phyloP scores from a whole-genome alignment of 1,284 basidiomycete species.

The Rhodotorula mucilaginosa region DNA sequence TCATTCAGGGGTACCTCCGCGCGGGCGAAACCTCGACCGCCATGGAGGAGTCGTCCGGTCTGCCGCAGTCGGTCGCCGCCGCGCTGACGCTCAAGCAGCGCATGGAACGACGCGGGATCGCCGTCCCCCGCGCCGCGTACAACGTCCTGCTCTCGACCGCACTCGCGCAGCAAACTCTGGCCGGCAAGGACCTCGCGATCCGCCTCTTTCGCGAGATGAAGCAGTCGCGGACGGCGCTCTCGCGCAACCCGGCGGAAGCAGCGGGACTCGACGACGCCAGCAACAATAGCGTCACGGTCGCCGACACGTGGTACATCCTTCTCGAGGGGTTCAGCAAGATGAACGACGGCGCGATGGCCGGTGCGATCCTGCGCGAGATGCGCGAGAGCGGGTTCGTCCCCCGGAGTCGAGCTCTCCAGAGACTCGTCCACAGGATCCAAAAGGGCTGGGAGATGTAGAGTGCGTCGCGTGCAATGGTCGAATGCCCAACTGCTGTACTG shows the following conservation, averaged over 20 bases:
- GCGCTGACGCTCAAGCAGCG: conserved; percentile 32
- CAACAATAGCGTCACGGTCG: conserved; percentile 1
- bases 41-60: neutral
- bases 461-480: neutral
- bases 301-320: conserved; percentile 35
- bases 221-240: neutral
- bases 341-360: conserved; percentile 21
- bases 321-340: conserved; percentile 26
- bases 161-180: conserved; percentile 15
- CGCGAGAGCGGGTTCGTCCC: conserved; percentile 21
- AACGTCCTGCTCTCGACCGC: conserved; percentile 35
- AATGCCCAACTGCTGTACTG: neutral
- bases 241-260: neutral
- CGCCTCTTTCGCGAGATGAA: conserved; percentile 26
- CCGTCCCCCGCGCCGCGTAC: conserved; percentile 34
- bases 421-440: conserved; percentile 12
- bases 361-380: conserved; percentile 34
- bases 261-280: neutral
- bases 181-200: conserved; percentile 23
- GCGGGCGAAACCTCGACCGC: conserved; percentile 1
- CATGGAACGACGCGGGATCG: conserved; percentile 30
- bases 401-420: conserved; percentile 12
- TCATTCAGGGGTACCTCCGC: conserved; percentile 38
- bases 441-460: neutral
- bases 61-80: conserved; percentile 30